These are phyloP conservation scores for Mychonastes homosphaera DNA, from an alignment of 139 green algal species.

Conservation along the genomic window DNA sequence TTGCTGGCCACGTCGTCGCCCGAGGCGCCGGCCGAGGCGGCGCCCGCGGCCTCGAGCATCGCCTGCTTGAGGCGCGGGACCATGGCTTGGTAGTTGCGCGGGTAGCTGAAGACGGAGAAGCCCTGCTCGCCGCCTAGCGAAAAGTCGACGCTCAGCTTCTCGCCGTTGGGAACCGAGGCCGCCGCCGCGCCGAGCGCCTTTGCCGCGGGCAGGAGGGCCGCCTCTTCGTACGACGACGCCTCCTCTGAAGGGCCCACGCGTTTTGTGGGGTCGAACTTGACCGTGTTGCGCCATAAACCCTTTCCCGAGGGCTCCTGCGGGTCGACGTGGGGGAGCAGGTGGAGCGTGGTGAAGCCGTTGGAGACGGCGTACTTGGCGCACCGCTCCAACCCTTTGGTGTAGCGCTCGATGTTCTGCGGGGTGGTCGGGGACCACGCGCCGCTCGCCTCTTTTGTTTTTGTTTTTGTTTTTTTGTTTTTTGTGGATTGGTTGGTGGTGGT, in stretches of 20 bases:
- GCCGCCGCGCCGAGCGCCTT: not conserved
- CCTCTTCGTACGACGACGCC: conserved; percentile 2
- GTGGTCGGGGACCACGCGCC: too few relatives aligned
- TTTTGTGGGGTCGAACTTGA: not conserved
- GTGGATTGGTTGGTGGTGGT: too few relatives aligned
- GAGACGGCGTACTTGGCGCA: too few relatives aligned
- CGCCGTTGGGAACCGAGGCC: too few relatives aligned
- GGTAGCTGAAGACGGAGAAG: conserved; percentile 7
- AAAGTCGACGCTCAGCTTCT: conserved; percentile 6
- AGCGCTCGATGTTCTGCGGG: too few relatives aligned
- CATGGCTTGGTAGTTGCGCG: too few relatives aligned
- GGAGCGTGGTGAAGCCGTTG: conserved; percentile 12
- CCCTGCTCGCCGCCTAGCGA: conserved; percentile 9
- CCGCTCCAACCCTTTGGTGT: too few relatives aligned
- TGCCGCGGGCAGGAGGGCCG: not conserved
- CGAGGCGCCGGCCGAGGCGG: not conserved
- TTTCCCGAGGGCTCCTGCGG: not conserved
- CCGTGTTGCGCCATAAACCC: conserved; percentile 8
- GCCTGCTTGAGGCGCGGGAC: too few relatives aligned
- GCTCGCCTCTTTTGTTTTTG: too few relatives aligned
- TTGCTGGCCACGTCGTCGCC: not conserved
- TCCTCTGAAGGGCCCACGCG: not conserved
- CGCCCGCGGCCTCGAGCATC: not conserved
- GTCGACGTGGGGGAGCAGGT: conserved; percentile 6
- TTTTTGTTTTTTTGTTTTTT: too few relatives aligned